Base-by-base conservation (phyloP, 2,329 filamentous ascomycete genomes). In the Verticillium zaregamsianum region DNA sequence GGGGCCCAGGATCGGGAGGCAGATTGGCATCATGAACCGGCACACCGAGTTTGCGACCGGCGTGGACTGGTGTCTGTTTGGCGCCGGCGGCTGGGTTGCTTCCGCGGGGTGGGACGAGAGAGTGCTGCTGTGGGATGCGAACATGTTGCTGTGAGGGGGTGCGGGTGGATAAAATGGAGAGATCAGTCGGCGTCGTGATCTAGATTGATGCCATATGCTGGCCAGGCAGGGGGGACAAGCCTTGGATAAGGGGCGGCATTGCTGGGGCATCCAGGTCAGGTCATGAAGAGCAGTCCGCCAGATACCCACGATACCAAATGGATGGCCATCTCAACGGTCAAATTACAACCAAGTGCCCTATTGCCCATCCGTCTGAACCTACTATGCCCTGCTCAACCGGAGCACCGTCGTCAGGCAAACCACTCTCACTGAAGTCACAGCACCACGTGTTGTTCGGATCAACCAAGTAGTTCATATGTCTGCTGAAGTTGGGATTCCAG, bases 1-100 rank as follows among this genome's bases (percentile, higher is more conserved):
- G 58, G 73, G 65, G 68, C 74, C 79, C 1, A 74, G 80, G 9
- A 77, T 87, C 49, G 92, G 91, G 1, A 79, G 83, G 28, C 89
- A 97, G 75, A 78, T 97, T 68, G 93, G 93, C 3, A 78, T 92
- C 45, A 97, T 99, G 93, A 93, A 91, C 62, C 80, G 87, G 20
- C 95, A 99, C 74, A 97, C 94, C 0, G 95, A 99, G 78, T 99
- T 99, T 70, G 93, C 90, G 11, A 97, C 93, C 3, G 95, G 95
- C 8, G 91, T 98, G 0, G 95, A 99, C 74, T 99, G 96, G 95
- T 99, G 95, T 77, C 76, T 99, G 55, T 99, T 99, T 75, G 95
- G 95, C 5, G 90, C 87, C 28, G 93, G 96, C 66, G 95, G 95
- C 5, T 99, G 95, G 95, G 93, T 93, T 67, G 93, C 95, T 2